phyloP scores from a whole-genome alignment of 1,139 yeast species.

The Sugiyamaella grinbergsii region DNA sequence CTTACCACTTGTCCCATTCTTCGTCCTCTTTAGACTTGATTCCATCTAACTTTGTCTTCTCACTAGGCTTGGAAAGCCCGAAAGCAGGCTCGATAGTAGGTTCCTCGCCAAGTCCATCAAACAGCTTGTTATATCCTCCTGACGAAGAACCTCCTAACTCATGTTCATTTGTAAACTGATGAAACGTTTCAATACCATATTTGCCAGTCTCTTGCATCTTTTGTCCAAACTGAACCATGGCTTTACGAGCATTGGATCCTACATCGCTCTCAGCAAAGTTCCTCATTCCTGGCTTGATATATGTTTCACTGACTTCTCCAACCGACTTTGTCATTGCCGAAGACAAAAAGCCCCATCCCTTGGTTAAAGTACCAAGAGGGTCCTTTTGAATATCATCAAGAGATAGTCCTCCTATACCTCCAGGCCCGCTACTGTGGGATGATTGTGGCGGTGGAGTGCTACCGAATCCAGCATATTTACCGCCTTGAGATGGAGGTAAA shows the following conservation, averaged over 20 bases:
- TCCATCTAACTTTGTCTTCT: slow-evolving; percentile 60
- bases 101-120: slow-evolving; percentile 52
- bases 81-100: slow-evolving; percentile 60
- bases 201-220: slow-evolving; percentile 87
- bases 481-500: slow-evolving; percentile 92
- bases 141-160: slow-evolving; percentile 40
- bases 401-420: slow-evolving; percentile 41
- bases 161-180: slow-evolving; percentile 60
- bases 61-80: slow-evolving; percentile 64
- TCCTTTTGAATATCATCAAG: slow-evolving; percentile 79
- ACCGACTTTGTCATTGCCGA: slow-evolving; percentile 80
- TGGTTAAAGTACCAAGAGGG: slow-evolving; percentile 83
- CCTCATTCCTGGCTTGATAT: slow-evolving; percentile 84
- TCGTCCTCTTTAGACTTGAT: slow-evolving; percentile 46
- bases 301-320: slow-evolving; percentile 80
- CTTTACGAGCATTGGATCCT: slow-evolving; percentile 78
- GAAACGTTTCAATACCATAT: slow-evolving; percentile 60
- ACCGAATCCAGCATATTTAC: slow-evolving; percentile 90
- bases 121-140: slow-evolving; percentile 52
- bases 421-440: slow-evolving; percentile 17
- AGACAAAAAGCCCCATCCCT: slow-evolving; percentile 94
- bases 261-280: slow-evolving; percentile 81
- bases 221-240: slow-evolving; percentile 94
- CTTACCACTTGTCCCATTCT: slow-evolving; percentile 50
- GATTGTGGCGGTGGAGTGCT: slow-evolving; percentile 59